Conservation (phyloP, 805 yeast genomes). For the Candida awuae region DNA sequence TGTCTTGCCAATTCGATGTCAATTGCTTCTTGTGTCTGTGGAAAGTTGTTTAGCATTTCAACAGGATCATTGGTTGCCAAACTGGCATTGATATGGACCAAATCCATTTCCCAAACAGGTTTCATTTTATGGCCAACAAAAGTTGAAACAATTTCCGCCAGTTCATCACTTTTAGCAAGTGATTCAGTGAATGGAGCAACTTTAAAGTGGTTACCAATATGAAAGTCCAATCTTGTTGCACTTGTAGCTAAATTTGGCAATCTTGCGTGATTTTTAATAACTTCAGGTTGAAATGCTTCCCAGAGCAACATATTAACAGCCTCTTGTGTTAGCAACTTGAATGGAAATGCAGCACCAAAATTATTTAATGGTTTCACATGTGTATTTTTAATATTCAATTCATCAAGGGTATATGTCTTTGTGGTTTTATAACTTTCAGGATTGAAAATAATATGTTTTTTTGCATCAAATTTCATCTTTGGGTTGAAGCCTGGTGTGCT, state of each 20-base stretch:
- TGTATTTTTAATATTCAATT: slow-evolving; percentile 29
- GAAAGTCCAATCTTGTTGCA: slow-evolving; percentile 34
- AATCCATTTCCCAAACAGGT: slow-evolving; percentile 42
- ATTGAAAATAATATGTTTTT: slow-evolving; percentile 30
- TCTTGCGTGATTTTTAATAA: slow-evolving; percentile 36
- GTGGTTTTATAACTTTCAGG: slow-evolving; percentile 31
- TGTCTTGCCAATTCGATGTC: slow-evolving; percentile 12
- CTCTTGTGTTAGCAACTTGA: slow-evolving; percentile 50
- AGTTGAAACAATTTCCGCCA: slow-evolving; percentile 36
- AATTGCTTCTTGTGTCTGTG: slow-evolving; percentile 14
- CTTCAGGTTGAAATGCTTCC: slow-evolving; percentile 39
- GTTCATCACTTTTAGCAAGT: slow-evolving; percentile 46
- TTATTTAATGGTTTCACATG: slow-evolving; percentile 26
- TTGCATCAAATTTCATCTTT: slow-evolving; percentile 30
- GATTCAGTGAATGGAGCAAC: slow-evolving; percentile 37
- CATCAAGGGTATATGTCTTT: slow-evolving; percentile 30
- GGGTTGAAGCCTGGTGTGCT: slow-evolving; percentile 24
- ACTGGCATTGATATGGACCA: slow-evolving; percentile 43
- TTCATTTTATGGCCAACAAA: slow-evolving; percentile 45
- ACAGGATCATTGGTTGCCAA: slow-evolving; percentile 25
- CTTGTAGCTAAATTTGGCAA: slow-evolving; percentile 25
- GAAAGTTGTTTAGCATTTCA: slow-evolving; percentile 10
- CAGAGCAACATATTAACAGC: slow-evolving; percentile 48
- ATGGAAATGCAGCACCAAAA: slow-evolving; percentile 44
- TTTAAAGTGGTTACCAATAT: slow-evolving; percentile 40